Base-by-base conservation (phyloP, 805 yeast genomes). In the Candida khao-thaluensis region DNA sequence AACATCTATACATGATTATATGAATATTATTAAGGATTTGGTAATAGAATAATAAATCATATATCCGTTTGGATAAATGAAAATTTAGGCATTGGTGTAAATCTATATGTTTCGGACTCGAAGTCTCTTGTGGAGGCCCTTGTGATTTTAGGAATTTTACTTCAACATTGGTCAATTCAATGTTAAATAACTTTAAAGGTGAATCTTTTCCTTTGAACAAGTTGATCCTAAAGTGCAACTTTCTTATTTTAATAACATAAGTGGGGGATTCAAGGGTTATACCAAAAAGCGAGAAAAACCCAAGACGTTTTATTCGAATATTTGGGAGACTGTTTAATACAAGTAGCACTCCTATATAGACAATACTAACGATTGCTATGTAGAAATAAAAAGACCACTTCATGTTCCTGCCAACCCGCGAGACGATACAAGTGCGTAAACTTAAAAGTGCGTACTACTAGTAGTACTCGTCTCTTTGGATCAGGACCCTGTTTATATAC, bases 201-300 rank as follows among this genome's bases (percentile, higher is more conserved):
- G 59, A 48, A 29, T 52, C 53, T 17, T 40, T 40, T 5, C 52
- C 51, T 16, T 51, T 37, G 23, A 52, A 51, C 26, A 57, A 41
- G 38, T 59, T 53, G 18, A 62, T 25, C 30, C 57, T 38, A 12
- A 62, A 24, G 9, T 44, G 41, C 4, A 61, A 27, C n/a, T 38
- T 49, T 4, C 50, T 31, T 12, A 61, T 50, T 11, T 43, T 27
- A 8, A 63, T 42, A 1, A 23, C 37, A 7, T 46, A 47, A 1
- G 31, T 27, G 5, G 48, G 37, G 5, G 51, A 33, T 21, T 49
- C 46, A 6, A 64, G 47, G 9, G 52, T 50, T 20, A 64, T 49
- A 20, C 56, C 54, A 37, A 51, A 41, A 7, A 63, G 25, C 4
- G 61, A 50, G 23, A 62, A 48, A 56, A 64, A 63, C 12, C 68